These are phyloP conservation scores for Phytophthora pinifolia DNA, from an alignment of 352 stramenopile species.

Conservation along the genomic window DNA sequence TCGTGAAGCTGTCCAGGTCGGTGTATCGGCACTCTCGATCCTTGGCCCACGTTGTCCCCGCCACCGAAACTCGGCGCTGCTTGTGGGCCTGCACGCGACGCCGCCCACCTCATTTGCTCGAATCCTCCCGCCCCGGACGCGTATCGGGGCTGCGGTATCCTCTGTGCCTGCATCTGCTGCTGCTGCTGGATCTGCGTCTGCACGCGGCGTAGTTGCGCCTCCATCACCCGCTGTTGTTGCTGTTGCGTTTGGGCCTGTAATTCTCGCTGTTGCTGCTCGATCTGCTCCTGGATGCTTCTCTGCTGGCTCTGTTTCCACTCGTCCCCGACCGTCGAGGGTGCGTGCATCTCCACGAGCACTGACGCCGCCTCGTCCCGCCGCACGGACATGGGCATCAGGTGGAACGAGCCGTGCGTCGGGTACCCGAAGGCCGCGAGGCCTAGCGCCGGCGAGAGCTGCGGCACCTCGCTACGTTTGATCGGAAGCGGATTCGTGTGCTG, in stretches of 20 bases:
- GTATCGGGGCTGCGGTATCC: conserved; percentile 15
- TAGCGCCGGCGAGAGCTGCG: conserved; percentile 8
- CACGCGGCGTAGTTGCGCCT: conserved; percentile 14
- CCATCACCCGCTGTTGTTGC: conserved; percentile 12
- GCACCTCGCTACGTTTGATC: conserved; percentile 9
- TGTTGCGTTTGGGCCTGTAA: conserved; percentile 20
- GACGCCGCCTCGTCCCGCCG: conserved; percentile 10
- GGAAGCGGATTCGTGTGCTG: conserved; percentile 12
- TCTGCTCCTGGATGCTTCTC: conserved; percentile 20
- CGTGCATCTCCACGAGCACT: conserved; percentile 13
- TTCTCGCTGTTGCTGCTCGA: conserved; percentile 21
- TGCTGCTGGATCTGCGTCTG: conserved; percentile 20
- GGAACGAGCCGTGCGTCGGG: conserved; percentile 7
- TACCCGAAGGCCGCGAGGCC: conserved; percentile 8
- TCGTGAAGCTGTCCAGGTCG: conserved; percentile 1
- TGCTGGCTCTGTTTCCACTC: conserved; percentile 32
- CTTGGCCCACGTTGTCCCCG: not conserved
- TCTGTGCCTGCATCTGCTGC: conserved; percentile 18
- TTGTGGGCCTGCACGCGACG: not conserved
- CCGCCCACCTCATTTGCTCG: conserved; percentile 9
- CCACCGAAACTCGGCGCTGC: not conserved
- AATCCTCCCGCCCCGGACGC: not conserved
- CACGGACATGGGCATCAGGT: conserved; percentile 7
- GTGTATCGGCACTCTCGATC: conserved; percentile 4
- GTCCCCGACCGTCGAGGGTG: conserved; percentile 13